phyloP scores from a whole-genome alignment of 2,329 filamentous ascomycete genomes.

The Xylaria polymorpha region DNA sequence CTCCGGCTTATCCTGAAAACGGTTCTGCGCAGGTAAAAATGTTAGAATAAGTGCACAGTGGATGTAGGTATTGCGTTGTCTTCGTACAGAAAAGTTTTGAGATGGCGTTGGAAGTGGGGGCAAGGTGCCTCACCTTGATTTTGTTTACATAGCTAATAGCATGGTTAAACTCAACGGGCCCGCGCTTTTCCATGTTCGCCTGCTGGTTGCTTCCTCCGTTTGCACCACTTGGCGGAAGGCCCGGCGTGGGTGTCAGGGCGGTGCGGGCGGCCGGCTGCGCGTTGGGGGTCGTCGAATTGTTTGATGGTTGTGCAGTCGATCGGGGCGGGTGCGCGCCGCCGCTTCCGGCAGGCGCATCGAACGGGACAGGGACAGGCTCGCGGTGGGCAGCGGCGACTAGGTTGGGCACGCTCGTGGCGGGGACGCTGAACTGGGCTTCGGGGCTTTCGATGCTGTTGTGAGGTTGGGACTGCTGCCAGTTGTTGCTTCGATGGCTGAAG shows the following conservation, averaged over 20 bases:
- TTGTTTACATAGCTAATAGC: constrained; percentile 99
- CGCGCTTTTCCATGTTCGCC: constrained; percentile 81
- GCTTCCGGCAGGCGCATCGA: constrained; percentile 47
- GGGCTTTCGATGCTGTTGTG: constrained; percentile 72
- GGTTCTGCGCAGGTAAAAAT: constrained; percentile 71
- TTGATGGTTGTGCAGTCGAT: constrained; percentile 50
- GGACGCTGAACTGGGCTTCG: constrained; percentile 70
- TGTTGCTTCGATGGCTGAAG: constrained; percentile 60
- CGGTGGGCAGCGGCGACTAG: constrained; percentile 59
- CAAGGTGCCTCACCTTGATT: constrained; percentile 80
- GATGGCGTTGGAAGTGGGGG: constrained; percentile 36
- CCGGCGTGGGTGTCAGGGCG: constrained; percentile 70
- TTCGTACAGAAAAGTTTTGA: constrained; percentile 38
- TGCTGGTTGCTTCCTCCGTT: constrained; percentile 71
- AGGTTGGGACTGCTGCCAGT: constrained; percentile 68
- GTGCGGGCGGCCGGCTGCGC: constrained; percentile 60
- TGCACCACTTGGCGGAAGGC: constrained; percentile 65
- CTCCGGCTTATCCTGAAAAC: constrained; percentile 94
- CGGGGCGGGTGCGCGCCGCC: constrained; percentile 50
- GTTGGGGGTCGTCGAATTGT: constrained; percentile 54
- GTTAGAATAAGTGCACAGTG: constrained; percentile 26
- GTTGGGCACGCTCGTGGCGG: constrained; percentile 62
- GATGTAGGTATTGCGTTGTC: constrained; percentile 25
- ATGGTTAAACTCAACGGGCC: constrained; percentile 98
- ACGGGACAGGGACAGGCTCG: constrained; percentile 48